Conservation (phyloP, 306 rosid species). For the Cucurbita maxima region DNA sequence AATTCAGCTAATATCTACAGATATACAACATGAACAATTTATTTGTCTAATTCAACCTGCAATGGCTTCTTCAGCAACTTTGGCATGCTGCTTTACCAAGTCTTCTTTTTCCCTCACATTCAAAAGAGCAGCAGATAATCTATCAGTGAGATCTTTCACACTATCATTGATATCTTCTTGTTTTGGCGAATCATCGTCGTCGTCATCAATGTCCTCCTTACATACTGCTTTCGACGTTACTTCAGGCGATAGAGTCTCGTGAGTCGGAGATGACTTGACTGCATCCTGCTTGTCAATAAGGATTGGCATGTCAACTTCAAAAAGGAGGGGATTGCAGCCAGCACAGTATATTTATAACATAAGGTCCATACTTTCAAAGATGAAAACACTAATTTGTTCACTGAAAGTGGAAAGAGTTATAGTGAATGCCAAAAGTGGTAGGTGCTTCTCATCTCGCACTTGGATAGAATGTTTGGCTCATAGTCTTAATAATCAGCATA, state of each 20-base stretch:
- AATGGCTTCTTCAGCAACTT: slow-evolving; percentile 98
- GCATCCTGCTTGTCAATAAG: slow-evolving; percentile 37
- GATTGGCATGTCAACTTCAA: background rate
- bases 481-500: background rate
- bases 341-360: background rate
- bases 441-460: background rate
- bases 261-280: slow-evolving; percentile 45
- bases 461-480: background rate
- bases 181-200: background rate
- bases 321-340: background rate
- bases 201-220: slow-evolving; percentile 12
- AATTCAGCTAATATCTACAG: background rate
- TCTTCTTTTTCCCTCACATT: slow-evolving; percentile 83
- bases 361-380: background rate
- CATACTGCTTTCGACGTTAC: slow-evolving; percentile 34
- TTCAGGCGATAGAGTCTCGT: slow-evolving; percentile 46
- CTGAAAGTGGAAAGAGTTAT: background rate
- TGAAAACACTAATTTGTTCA: background rate
- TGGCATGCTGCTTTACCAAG: slow-evolving; percentile 87
- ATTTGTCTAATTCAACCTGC: slow-evolving; percentile 39
- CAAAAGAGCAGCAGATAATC: slow-evolving; percentile 68
- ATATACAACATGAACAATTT: background rate
- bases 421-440: background rate
- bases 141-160: slow-evolving; percentile 43
- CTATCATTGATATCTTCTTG: slow-evolving; percentile 26